A percentile compares a stretch with the other conserved stretches of the same genome.
These are phyloP conservation scores for Xylariaceae sp. DNA, from an alignment of 2,329 filamentous ascomycete genomes.

Conservation along the genomic window DNA sequence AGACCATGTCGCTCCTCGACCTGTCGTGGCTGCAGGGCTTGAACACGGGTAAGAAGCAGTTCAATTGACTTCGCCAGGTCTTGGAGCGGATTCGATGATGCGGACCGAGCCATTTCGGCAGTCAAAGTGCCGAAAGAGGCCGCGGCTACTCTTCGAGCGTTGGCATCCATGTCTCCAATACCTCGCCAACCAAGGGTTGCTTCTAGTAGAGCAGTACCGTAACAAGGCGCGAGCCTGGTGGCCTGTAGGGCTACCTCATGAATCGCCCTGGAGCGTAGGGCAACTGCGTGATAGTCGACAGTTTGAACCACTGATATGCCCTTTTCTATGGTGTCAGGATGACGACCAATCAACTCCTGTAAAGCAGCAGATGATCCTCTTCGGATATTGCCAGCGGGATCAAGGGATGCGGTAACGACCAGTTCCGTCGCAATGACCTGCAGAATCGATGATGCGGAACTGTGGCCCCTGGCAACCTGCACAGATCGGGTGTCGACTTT, in stretches of 20 bases:
- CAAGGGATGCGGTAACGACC: constrained; percentile 74
- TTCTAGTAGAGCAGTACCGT: constrained; percentile 64
- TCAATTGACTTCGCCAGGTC: constrained; percentile 35
- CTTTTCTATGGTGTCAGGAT: constrained; percentile 75
- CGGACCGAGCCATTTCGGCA: constrained; percentile 34
- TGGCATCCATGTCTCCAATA: constrained; percentile 70
- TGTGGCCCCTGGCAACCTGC: constrained; percentile 36
- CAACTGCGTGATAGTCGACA: constrained; percentile 90
- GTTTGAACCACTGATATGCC: constrained; percentile 83
- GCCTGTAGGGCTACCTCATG: constrained; percentile 67
- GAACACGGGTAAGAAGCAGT: constrained; percentile 42
- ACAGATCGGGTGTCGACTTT: constrained; percentile 50
- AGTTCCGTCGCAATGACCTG: constrained; percentile 78
- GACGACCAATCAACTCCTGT: constrained; percentile 88
- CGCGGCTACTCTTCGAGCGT: constrained; percentile 68
- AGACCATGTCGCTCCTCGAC: constrained; percentile 67
- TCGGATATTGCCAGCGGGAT: constrained; percentile 88
- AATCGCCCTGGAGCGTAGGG: constrained; percentile 77
- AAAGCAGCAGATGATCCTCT: constrained; percentile 88
- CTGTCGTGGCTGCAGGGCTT: constrained; percentile 49
- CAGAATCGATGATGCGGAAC: constrained; percentile 48
- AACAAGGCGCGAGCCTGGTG: constrained; percentile 61
- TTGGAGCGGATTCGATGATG: constrained; percentile 23
- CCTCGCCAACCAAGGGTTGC: constrained; percentile 81
- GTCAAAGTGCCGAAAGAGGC: constrained; percentile 59